Base-by-base conservation (phyloP, 2,329 filamentous ascomycete genomes). In the Ophiocordyceps australis region DNA sequence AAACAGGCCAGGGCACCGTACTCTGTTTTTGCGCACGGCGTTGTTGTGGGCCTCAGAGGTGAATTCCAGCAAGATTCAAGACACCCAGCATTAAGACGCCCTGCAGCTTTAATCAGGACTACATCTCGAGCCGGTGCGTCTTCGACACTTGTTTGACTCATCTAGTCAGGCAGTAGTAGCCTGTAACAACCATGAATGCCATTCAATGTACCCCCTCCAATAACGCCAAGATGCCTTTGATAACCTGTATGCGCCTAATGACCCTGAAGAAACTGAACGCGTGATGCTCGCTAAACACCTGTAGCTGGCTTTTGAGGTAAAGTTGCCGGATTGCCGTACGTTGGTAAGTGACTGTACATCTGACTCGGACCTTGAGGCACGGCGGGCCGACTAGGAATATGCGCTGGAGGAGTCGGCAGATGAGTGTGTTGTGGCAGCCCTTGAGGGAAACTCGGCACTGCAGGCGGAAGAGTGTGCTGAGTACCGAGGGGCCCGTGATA, bases 321-420 rank as follows among this genome's bases (percentile, higher is more conserved):
- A 17, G 62, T 62, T 17, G 65, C 63, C 30, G 65, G 65, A 43
- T 71, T 71, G 35, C 65, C 65, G 36, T 69, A 71, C 22, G 62
- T 46, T 13, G 50, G 63, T 34, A 71, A 46, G 37, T 66, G 62
- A 32, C 54, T 58, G 37, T 59, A 69, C 5, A 55, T 42, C 37
- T 61, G 62, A 27, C 41, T 42, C 23, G 50, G 50, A 22, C 50
- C 53, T 28, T 55, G 54, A 12, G 54, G 48, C 16, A 54, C 49
- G 21, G 45, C 50, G 15, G 57, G 49, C 38, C 65, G 63, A 35
- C 46, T 57, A 9, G 56, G 50, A 32, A 64, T 52, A 33, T 57
- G 53, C 26, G 47, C 44, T 17, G 48, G 39, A 12, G 42, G 45
- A 22, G 45, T 46, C 35, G 59, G 64, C 17, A n/a, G n/a, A 13